Evolutionary conservation across 2,329 filamentous ascomycete species (phyloP).

Genomic region (Dothiorella sarmentorum): DNA sequence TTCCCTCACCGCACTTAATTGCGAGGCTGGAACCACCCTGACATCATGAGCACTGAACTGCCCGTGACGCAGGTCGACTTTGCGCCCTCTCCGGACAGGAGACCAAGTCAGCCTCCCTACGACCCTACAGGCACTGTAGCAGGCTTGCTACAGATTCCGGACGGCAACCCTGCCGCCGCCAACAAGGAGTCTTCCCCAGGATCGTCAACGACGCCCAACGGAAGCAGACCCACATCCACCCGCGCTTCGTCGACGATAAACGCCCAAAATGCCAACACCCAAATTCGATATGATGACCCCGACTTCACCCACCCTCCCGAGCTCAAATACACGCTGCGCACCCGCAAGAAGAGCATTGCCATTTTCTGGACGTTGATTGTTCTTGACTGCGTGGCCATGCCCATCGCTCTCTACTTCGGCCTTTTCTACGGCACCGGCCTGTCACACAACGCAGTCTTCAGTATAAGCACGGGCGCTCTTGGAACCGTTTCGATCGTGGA

Average conservation of each 20-base stretch:
- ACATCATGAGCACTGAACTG: constrained; percentile 6
- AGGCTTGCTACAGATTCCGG: constrained; percentile 2
- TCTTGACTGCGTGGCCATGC: constrained; percentile 57
- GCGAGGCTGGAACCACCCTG: neutral
- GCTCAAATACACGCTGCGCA: constrained; percentile 54
- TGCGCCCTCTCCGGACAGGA: neutral
- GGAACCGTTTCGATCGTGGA: constrained; percentile 54
- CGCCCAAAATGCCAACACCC: constrained; percentile 39
- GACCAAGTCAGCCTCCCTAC: constrained; percentile 7
- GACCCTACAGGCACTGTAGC: constrained; percentile 14
- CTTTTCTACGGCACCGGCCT: constrained; percentile 57
- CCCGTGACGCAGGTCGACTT: constrained; percentile 16
- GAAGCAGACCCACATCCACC: constrained; percentile 22
- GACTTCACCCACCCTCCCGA: constrained; percentile 46
- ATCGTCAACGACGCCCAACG: neutral
- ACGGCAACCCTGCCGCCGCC: neutral
- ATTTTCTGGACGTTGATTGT: constrained; percentile 60
- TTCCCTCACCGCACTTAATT: neutral
- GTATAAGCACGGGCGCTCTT: constrained; percentile 52
- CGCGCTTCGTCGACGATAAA: constrained; percentile 27
- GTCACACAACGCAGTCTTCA: constrained; percentile 51
- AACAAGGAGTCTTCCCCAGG: neutral
- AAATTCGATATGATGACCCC: constrained; percentile 39
- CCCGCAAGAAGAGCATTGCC: constrained; percentile 54
- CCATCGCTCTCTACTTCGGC: constrained; percentile 58